Conservation (phyloP, 129 eudicot species). For the Smallanthus sonchifolius region DNA sequence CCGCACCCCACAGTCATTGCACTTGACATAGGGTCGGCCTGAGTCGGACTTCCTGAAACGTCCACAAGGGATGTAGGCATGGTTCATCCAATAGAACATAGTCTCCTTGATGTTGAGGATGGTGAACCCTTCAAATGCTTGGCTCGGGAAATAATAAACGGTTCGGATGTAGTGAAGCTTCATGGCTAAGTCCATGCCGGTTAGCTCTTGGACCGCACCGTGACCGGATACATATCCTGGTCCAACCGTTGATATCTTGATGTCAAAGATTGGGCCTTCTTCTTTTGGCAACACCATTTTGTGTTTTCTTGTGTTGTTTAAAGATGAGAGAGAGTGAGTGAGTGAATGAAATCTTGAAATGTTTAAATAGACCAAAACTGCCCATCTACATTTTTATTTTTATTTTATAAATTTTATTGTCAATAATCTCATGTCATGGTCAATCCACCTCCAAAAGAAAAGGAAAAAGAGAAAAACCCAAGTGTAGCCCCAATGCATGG, state of each 20-base stretch:
- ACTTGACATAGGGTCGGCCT: slow-evolving; percentile 72
- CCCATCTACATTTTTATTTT: background rate
- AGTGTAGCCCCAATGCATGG: no score
- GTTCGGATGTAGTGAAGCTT: slow-evolving; percentile 75
- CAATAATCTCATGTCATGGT: background rate
- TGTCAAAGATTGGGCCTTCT: slow-evolving; percentile 31
- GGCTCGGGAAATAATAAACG: slow-evolving; percentile 49
- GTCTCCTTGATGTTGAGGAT: slow-evolving; percentile 49
- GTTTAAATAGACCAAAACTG: slow-evolving; percentile 13
- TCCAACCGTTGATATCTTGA: slow-evolving; percentile 65
- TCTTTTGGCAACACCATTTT: slow-evolving; percentile 31
- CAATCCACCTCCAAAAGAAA: background rate
- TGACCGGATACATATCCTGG: slow-evolving; percentile 54
- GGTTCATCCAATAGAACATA: slow-evolving; percentile 54
- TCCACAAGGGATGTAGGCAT: slow-evolving; percentile 49
- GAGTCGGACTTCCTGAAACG: slow-evolving; percentile 54
- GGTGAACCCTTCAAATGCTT: slow-evolving; percentile 49
- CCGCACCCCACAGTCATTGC: slow-evolving; percentile 90
- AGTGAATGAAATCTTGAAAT: background rate
- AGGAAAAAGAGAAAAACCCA: no score
- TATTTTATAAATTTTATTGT: background rate
- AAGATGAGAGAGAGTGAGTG: background rate
- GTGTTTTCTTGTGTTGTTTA: background rate
- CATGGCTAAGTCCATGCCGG: slow-evolving; percentile 73
- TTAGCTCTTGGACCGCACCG: slow-evolving; percentile 52